These are phyloP conservation scores for Austroboletus festivus DNA, from an alignment of 768 basidiomycete genomes.

Conservation along the genomic window DNA sequence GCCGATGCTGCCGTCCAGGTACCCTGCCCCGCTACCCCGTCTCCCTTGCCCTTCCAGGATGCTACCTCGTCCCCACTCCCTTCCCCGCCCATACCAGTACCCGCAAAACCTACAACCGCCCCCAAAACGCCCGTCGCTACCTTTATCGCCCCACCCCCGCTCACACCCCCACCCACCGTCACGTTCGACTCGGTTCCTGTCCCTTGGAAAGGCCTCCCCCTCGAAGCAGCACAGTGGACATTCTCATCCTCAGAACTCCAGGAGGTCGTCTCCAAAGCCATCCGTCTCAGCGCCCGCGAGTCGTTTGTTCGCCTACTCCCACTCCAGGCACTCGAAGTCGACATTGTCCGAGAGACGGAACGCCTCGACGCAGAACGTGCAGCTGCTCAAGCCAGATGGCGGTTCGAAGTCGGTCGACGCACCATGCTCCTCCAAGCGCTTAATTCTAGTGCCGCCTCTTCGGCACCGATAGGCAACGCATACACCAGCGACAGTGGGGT, in stretches of 20 bases:
- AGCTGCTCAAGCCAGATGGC: conserved; percentile 60
- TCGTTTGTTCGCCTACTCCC: conserved; percentile 71
- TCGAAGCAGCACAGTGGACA: conserved; percentile 68
- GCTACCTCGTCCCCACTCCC: too few species aligned
- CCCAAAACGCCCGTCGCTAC: conserved; percentile 16
- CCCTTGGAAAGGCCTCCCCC: conserved; percentile 63
- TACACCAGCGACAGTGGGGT: too few species aligned
- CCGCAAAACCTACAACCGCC: too few species aligned
- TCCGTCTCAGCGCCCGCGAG: conserved; percentile 63
- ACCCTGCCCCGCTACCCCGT: background rate
- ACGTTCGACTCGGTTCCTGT: conserved; percentile 57
- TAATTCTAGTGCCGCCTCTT: conserved; percentile 43
- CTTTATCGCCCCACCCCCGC: conserved; percentile 27
- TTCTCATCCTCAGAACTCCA: conserved; percentile 55
- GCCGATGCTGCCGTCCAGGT: conserved; percentile 14
- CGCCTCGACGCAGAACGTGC: conserved; percentile 52
- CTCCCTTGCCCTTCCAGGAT: background rate
- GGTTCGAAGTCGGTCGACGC: conserved; percentile 62
- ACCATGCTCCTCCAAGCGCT: conserved; percentile 72
- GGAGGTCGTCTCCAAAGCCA: conserved; percentile 66
- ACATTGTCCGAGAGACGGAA: conserved; percentile 56
- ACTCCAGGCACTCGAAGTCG: conserved; percentile 55
- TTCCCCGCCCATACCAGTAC: too few species aligned
- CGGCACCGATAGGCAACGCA: conserved; percentile 12
- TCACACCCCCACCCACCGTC: conserved; percentile 49